phyloP scores from a whole-genome alignment of 257 asterid species.

The Ophiorrhiza pumila region DNA sequence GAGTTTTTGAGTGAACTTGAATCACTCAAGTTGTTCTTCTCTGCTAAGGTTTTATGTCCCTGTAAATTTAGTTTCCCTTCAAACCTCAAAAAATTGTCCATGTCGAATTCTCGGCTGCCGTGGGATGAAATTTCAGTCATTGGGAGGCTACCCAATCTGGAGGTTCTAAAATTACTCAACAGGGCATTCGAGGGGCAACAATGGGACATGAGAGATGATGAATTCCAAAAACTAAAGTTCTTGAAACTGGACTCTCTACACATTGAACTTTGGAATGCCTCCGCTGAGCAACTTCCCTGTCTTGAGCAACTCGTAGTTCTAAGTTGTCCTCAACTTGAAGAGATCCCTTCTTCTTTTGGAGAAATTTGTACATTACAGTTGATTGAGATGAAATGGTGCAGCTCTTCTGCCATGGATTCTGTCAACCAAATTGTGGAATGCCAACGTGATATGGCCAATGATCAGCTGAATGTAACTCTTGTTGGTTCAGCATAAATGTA shows the following conservation, averaged over 20 bases:
- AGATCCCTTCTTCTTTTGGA: background rate
- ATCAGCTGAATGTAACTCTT: background rate
- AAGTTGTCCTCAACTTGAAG: background rate
- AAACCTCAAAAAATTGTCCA: background rate
- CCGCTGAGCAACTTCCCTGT: background rate
- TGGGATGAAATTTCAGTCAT: background rate
- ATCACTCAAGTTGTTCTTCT: constrained; percentile 6
- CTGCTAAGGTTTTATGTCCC: background rate
- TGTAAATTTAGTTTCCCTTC: background rate
- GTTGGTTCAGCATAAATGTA: background rate
- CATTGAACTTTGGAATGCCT: background rate
- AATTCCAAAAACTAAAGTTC: constrained; percentile 8
- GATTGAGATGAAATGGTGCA: constrained; percentile 13
- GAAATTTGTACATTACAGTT: background rate
- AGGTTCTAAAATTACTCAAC: constrained; percentile 2
- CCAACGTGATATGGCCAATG: background rate
- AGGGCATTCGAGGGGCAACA: background rate
- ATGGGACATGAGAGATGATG: background rate
- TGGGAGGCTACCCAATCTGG: constrained; percentile 11
- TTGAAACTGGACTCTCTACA: background rate
- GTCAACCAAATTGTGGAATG: background rate
- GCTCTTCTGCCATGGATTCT: constrained; percentile 5
- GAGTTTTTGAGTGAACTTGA: background rate
- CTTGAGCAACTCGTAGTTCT: background rate
- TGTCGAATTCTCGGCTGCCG: background rate